These are phyloP conservation scores for Cyphellophora europaea DNA, from an alignment of 2,329 filamentous ascomycete species.

Conservation along the genomic window DNA sequence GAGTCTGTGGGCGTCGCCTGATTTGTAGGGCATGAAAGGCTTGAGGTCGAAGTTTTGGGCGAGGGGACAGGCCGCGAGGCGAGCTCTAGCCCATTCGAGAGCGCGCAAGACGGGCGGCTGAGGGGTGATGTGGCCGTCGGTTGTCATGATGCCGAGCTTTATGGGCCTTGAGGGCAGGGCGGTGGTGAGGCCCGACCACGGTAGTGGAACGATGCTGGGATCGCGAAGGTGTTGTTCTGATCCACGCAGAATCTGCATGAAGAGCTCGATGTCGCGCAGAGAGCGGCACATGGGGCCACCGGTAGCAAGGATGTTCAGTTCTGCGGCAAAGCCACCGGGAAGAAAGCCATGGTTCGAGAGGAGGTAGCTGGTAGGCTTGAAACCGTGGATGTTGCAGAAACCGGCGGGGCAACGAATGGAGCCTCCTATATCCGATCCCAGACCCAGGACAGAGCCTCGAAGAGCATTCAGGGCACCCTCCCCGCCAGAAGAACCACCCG, in stretches of 20 bases:
- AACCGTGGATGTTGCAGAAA: slow-evolving; percentile 28
- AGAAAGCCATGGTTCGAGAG: slow-evolving; percentile 44
- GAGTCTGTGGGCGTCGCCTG: slow-evolving; percentile 5
- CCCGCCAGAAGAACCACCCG: slow-evolving; percentile 46
- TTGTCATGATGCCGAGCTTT: slow-evolving; percentile 53
- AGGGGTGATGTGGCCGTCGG: slow-evolving; percentile 55
- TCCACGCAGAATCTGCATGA: slow-evolving; percentile 28
- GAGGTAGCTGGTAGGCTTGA: slow-evolving; percentile 32
- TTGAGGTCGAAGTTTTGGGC: slow-evolving; percentile 36
- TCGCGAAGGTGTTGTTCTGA: slow-evolving; percentile 45
- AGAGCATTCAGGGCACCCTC: slow-evolving; percentile 46
- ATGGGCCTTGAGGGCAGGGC: slow-evolving; percentile 24
- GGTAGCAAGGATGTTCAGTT: slow-evolving; percentile 9
- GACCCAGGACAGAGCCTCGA: slow-evolving; percentile 42
- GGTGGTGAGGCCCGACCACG: slow-evolving; percentile 32
- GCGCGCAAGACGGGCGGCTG: slow-evolving; percentile 53
- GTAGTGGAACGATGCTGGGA: slow-evolving; percentile 39
- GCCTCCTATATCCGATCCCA: slow-evolving; percentile 44
- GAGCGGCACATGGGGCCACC: slow-evolving; percentile 20
- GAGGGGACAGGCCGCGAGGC: slow-evolving; percentile 20
- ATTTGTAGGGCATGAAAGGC: slow-evolving; percentile 22
- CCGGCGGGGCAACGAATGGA: slow-evolving; percentile 29
- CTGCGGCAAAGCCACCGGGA: slow-evolving; percentile 26
- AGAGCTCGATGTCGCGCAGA: slow-evolving; percentile 36
- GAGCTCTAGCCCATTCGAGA: slow-evolving; percentile 31